Base-by-base conservation (phyloP, 2,329 filamentous ascomycete genomes). In the Colletotrichum kahawae region DNA sequence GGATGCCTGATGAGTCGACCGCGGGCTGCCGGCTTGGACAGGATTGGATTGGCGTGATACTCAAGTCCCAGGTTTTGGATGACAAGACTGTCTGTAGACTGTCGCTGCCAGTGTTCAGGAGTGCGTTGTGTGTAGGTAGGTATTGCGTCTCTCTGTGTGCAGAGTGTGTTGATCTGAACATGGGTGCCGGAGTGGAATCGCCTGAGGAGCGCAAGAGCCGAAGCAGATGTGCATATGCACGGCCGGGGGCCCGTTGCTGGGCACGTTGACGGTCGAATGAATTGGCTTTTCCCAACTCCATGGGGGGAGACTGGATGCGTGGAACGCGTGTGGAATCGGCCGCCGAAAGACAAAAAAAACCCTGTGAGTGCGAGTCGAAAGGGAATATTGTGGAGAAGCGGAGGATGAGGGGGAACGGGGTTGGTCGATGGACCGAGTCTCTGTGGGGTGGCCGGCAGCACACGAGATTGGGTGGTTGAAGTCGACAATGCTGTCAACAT, bases 1-100 rank as follows among this genome's bases (percentile, higher is more conserved):
- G 31, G 29, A 62, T n/a, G 12, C 57, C 34, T 31, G 24, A 27
- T 51, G 54, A 67, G 69, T 56, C n/a, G 56, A 69, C 56, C 16
- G 27, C 36, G 36, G 67, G 21, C 27, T 43, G 54, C 36, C 36
- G 65, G 67, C 54, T 29, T 24, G 62, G 56, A 63, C 27, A 33
- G 27, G 72, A 75, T 48, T 38, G 72, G 72, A 36, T 43, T 71
- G 69, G 72, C 43, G 63, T 63, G 68, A 27, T 9, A 57, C 38
- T n/a, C 24, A 18, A 33, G 16, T 62, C 24, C 62, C 62, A 34
- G 56, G 24, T 21, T 60, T 13, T 51, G 7, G 43, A 51, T n/a
- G 6, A 33, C 7, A 33, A 33, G 31, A 13, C 43, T n/a, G 43
- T 51, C 43, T 51, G 43, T 21, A 51, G 43, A 51, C 43, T 60